Evolutionary conservation across 805 yeast species (phyloP).

Genomic region (Saccharomycopsis lassenensis): DNA sequence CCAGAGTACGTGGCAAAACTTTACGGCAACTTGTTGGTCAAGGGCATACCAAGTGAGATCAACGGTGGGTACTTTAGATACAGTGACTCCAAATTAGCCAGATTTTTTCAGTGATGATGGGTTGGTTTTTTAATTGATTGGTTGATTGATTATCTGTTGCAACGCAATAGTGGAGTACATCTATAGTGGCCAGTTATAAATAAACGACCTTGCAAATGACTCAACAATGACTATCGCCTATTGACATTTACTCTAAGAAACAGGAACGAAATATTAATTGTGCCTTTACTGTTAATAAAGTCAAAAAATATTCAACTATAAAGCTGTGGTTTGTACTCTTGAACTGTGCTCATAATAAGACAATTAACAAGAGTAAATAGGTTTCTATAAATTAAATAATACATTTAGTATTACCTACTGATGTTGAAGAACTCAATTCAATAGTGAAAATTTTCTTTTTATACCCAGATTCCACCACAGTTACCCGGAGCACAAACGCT

Average conservation of each 20-base stretch:
- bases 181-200: too few relatives aligned
- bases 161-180: too few relatives aligned
- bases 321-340: constrained; percentile 19
- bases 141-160: too few relatives aligned
- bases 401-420: constrained; percentile 20
- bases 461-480: too few relatives aligned
- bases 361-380: constrained; percentile 13
- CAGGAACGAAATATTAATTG: constrained; percentile 20
- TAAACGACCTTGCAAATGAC: too few relatives aligned
- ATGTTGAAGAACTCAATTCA: constrained; percentile 19
- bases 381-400: constrained; percentile 18
- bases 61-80: constrained; percentile 65
- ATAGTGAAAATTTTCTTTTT: too few relatives aligned
- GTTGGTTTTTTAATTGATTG: not conserved
- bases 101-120: constrained; percentile 19
- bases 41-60: constrained; percentile 43
- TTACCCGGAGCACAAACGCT: too few relatives aligned
- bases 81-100: too few relatives aligned
- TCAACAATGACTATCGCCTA: too few relatives aligned
- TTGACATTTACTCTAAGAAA: constrained; percentile 18
- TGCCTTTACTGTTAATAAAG: constrained; percentile 20
- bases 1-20: constrained; percentile 67
- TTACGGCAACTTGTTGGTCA: constrained; percentile 52
- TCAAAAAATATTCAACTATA: constrained; percentile 19
- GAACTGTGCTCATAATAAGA: constrained; percentile 17